These are phyloP conservation scores for Ophiostoma sp. DNA, from an alignment of 2,329 filamentous ascomycete genomes.

Conservation along the genomic window DNA sequence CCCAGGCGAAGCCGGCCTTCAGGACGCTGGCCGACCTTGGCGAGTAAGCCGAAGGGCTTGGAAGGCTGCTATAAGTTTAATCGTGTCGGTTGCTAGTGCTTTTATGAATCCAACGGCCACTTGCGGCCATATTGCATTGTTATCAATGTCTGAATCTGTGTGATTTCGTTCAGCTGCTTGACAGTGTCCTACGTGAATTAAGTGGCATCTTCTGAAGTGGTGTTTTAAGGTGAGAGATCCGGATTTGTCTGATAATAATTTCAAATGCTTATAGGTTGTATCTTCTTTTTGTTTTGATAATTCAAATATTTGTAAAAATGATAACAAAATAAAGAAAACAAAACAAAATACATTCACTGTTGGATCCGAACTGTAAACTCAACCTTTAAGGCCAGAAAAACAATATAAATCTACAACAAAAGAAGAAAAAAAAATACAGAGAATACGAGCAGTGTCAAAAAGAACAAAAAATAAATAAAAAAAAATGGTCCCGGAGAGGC, in stretches of 20 bases:
- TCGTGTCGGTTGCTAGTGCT: not conserved
- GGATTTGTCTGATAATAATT: too few relatives aligned
- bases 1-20: constrained; percentile 36
- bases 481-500: constrained; percentile 16
- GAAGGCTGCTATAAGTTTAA: too few relatives aligned
- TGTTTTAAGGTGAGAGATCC: too few relatives aligned
- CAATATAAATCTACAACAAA: not conserved
- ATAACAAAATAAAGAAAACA: not conserved
- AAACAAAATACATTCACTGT: not conserved
- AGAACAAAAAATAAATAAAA: not conserved
- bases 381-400: too few relatives aligned
- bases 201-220: too few relatives aligned
- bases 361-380: too few relatives aligned
- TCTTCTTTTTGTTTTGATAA: too few relatives aligned
- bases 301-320: not conserved
- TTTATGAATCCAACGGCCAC: not conserved
- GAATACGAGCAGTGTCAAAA: not conserved
- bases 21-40: constrained; percentile 53
- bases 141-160: too few relatives aligned
- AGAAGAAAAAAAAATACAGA: not conserved
- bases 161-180: too few relatives aligned
- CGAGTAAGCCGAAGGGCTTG: not conserved
- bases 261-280: too few relatives aligned
- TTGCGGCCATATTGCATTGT: too few relatives aligned
- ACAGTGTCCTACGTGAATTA: too few relatives aligned